Conservation (phyloP, 2,329 filamentous ascomycete genomes). For the Lasiodiplodia sp. region DNA sequence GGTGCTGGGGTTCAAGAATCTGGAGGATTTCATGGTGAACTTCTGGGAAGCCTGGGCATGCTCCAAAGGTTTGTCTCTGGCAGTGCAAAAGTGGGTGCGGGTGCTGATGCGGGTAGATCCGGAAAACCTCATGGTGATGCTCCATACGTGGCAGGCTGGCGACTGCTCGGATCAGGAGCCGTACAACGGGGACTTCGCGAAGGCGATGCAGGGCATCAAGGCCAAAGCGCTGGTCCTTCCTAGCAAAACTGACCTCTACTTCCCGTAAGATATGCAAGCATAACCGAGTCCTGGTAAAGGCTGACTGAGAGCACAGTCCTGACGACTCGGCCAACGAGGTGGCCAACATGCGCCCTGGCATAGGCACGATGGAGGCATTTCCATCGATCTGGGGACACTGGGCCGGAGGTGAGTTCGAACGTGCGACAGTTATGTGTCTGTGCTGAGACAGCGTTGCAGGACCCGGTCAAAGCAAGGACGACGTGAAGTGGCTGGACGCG, state of each 20-base stretch:
- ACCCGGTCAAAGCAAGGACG: conserved; percentile 73
- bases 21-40: conserved; percentile 76
- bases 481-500: conserved; percentile 75
- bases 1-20: conserved; percentile 67
- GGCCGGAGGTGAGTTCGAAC: conserved; percentile 55
- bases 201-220: conserved; percentile 70
- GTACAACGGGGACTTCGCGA: conserved; percentile 71
- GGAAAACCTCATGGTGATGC: conserved; percentile 76
- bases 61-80: conserved; percentile 61
- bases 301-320: conserved; percentile 56
- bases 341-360: conserved; percentile 63
- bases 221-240: conserved; percentile 76
- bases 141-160: conserved; percentile 79
- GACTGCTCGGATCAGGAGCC: conserved; percentile 73
- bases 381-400: conserved; percentile 71
- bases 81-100: neutral
- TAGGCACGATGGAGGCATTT: conserved; percentile 62
- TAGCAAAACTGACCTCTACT: conserved; percentile 78
- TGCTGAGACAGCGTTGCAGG: conserved; percentile 49
- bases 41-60: conserved; percentile 81
- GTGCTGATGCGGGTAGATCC: conserved; percentile 59
- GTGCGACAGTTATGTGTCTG: neutral
- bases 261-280: conserved; percentile 62
- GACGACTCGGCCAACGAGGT: conserved; percentile 82
- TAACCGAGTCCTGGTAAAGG: neutral